phyloP scores from a whole-genome alignment of 1,139 yeast species.

The Kodamaea sp. region DNA sequence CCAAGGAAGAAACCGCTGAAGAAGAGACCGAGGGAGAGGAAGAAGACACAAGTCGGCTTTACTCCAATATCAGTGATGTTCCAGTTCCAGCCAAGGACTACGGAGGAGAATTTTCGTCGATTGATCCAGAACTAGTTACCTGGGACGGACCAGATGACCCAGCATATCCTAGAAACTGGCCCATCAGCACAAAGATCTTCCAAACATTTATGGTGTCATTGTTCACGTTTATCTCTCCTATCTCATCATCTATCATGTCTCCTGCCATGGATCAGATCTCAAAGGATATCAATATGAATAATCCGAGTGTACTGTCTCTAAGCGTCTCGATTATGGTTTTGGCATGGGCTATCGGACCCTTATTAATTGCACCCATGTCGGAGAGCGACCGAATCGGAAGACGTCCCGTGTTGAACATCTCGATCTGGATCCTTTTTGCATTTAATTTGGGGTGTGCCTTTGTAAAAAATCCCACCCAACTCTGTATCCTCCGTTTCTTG shows the following conservation, averaged over 20 bases:
- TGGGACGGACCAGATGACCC: conserved; percentile 69
- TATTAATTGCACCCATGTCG: conserved; percentile 60
- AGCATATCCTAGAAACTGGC: conserved; percentile 63
- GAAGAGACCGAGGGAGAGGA: conserved; percentile 8
- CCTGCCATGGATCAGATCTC: conserved; percentile 56
- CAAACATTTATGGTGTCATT: conserved; percentile 51
- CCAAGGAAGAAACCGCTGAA: conserved; percentile 7
- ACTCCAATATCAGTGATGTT: conserved; percentile 33
- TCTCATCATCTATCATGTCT: conserved; percentile 59
- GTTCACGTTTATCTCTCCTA: conserved; percentile 58
- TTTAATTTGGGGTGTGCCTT: conserved; percentile 64
- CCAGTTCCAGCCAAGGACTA: conserved; percentile 44
- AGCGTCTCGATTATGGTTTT: conserved; percentile 59
- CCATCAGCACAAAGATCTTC: conserved; percentile 34
- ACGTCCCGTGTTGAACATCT: conserved; percentile 47
- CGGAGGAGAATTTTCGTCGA: conserved; percentile 49
- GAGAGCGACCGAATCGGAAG: conserved; percentile 57
- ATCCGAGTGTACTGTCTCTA: conserved; percentile 42
- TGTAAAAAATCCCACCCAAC: conserved; percentile 51
- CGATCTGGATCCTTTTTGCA: conserved; percentile 51
- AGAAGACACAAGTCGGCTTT: conserved; percentile 9
- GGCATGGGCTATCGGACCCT: conserved; percentile 66
- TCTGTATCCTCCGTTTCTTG: conserved; percentile 57
- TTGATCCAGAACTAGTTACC: conserved; percentile 65
- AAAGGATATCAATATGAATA: conserved; percentile 39